phyloP scores from a whole-genome alignment of 805 yeast genomes.

The Millerozyma acaciae region DNA sequence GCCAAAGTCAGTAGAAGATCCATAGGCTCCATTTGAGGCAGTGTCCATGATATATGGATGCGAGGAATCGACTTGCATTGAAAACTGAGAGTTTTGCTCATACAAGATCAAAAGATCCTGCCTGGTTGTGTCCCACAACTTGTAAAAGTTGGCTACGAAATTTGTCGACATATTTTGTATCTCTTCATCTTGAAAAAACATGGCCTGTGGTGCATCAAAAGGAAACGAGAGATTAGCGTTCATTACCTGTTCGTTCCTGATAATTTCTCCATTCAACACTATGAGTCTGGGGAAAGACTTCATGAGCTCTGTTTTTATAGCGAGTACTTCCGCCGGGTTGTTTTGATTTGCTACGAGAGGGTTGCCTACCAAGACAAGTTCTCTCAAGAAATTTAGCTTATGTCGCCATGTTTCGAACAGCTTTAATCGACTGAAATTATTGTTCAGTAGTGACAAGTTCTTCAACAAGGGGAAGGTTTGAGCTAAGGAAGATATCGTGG shows the following conservation, averaged over 20 bases:
- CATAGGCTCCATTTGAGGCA: slow-evolving; percentile 8
- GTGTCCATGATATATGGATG: slow-evolving; percentile 47
- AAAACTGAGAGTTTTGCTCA: slow-evolving; percentile 80
- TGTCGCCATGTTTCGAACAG: slow-evolving; percentile 72
- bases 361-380: slow-evolving; percentile 73
- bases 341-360: slow-evolving; percentile 50
- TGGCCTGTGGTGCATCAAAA: slow-evolving; percentile 48
- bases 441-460: slow-evolving; percentile 78
- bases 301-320: slow-evolving; percentile 59
- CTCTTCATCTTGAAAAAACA: slow-evolving; percentile 78
- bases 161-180: slow-evolving; percentile 69
- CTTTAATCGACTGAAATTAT: slow-evolving; percentile 56
- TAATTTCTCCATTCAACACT: slow-evolving; percentile 70
- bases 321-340: slow-evolving; percentile 26
- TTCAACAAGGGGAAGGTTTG: slow-evolving; percentile 69
- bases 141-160: slow-evolving; percentile 71
- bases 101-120: slow-evolving; percentile 66
- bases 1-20: slow-evolving; percentile 42
- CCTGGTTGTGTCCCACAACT: slow-evolving; percentile 80
- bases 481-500: slow-evolving; percentile 58
- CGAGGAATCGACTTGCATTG: slow-evolving; percentile 69
- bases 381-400: slow-evolving; percentile 70
- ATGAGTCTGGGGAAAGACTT: slow-evolving; percentile 75
- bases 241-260: slow-evolving; percentile 70
- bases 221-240: slow-evolving; percentile 52